Conservation (phyloP, 176 grass and related monocot species). For the Eleusine indica region DNA sequence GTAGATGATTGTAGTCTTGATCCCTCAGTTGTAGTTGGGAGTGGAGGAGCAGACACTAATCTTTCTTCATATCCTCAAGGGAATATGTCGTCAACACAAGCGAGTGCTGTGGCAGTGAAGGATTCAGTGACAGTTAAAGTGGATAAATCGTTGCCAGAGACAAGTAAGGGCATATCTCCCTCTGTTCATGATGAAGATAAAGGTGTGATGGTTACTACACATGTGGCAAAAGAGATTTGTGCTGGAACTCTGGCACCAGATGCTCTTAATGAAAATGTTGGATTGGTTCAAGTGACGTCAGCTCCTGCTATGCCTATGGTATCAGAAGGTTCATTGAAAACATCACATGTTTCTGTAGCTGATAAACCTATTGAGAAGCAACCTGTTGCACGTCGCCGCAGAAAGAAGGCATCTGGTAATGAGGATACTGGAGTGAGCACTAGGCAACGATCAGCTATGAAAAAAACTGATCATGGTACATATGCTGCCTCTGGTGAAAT, state of each 20-base stretch:
- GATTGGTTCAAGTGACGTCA: conserved; percentile 44
- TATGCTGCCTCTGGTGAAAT: conserved; percentile 21
- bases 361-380: conserved; percentile 55
- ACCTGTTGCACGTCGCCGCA: conserved; percentile 50
- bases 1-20: conserved; percentile 36
- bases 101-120: conserved; percentile 34
- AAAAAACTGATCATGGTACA: conserved; percentile 36
- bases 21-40: conserved; percentile 40
- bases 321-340: conserved; percentile 56
- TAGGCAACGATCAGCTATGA: conserved; percentile 59
- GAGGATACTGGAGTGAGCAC: conserved; percentile 52
- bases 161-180: conserved; percentile 35
- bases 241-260: conserved; percentile 49
- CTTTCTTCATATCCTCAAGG: conserved; percentile 49
- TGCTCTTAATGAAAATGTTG: conserved; percentile 45
- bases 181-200: conserved; percentile 44
- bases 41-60: conserved; percentile 39
- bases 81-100: conserved; percentile 40
- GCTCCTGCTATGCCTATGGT: conserved; percentile 45
- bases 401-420: conserved; percentile 48
- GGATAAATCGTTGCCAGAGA: conserved; percentile 40
- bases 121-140: conserved; percentile 46
- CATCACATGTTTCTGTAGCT: conserved; percentile 33
- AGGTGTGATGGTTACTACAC: conserved; percentile 26
- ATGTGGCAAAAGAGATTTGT: conserved; percentile 40